Evolutionary conservation across 148 eudicot genomes (phyloP), one percentile per base, ranked within the genome.

Genomic region (Diospyros lotus): DNA sequence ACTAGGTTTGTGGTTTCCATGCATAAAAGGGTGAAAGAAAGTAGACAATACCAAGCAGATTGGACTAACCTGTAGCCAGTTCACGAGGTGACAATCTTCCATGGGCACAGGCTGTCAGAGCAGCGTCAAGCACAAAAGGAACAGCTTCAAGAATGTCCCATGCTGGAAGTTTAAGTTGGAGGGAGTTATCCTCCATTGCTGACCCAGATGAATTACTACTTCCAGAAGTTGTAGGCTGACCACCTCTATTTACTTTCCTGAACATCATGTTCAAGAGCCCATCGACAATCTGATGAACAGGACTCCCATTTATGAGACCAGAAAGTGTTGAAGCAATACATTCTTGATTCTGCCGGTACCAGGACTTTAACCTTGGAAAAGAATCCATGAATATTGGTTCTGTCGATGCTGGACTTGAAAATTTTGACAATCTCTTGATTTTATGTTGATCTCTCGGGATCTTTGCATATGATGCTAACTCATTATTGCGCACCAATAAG

Each of bases 101-200:
- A 85, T 95, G 87, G 59, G 92, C 96, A 81, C 94, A 89, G 43
- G 99, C 96, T 38, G 97, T 89, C 66, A 95, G 79, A 79, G 94
- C 89, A 75, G 97, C 97, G 82, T 95, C 97, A 72, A 95, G 87
- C 55, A 89, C 99, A 73, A 90, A 93, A 28, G 99, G 99, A 80
- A 93, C 89, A 80, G 97, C 99, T 80, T 95, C 99, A 60, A 95
- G 69, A 80, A 95, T 84, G 80, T 95, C 99, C 99, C 99, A 95
- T 6, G 96, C 96, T 69, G 99, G 99, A 64, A 95, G 60, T 66
- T 86, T 90, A 68, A 92, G 88, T 55, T 86, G 86, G 64, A 82
- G 85, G 76, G 83, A 77, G 64, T 77, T 79, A 73, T 95, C 99
- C 71, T 92, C 99, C 39, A 77, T 60, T 14, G 84, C 84, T 74